These are phyloP conservation scores for Podaxis pistillaris DNA, from an alignment of 768 basidiomycete genomes.

Conservation along the genomic window DNA sequence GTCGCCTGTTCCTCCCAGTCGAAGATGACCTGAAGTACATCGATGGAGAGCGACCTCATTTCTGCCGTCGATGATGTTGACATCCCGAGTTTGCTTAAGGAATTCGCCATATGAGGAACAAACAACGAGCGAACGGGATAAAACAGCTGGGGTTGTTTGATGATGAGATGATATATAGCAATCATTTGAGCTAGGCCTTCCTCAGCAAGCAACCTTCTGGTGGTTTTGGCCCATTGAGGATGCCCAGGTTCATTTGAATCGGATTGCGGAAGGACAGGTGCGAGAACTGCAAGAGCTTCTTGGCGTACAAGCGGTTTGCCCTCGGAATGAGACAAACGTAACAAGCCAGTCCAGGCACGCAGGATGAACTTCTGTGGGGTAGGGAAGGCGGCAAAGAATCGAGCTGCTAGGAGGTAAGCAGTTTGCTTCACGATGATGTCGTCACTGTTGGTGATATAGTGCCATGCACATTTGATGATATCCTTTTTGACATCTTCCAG, in stretches of 20 bases:
- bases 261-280: slow-evolving; percentile 72
- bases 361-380: slow-evolving; percentile 90
- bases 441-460: slow-evolving; percentile 72
- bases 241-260: slow-evolving; percentile 56
- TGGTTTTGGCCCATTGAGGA: slow-evolving; percentile 83
- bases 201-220: slow-evolving; percentile 82
- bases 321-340: slow-evolving; percentile 69
- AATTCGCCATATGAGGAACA: slow-evolving; percentile 90
- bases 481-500: slow-evolving; percentile 84
- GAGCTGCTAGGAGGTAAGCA: slow-evolving; percentile 85
- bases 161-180: slow-evolving; percentile 89
- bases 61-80: slow-evolving; percentile 68
- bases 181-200: slow-evolving; percentile 75
- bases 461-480: slow-evolving; percentile 92
- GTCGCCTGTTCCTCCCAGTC: slow-evolving; percentile 84
- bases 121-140: slow-evolving; percentile 92
- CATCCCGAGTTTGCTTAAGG: slow-evolving; percentile 86
- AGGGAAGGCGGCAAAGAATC: slow-evolving; percentile 88
- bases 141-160: slow-evolving; percentile 88
- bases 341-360: slow-evolving; percentile 85
- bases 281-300: slow-evolving; percentile 81
- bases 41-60: slow-evolving; percentile 83
- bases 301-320: slow-evolving; percentile 80
- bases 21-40: slow-evolving; percentile 89
- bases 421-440: slow-evolving; percentile 93